Evolutionary conservation across 306 rosid species (phyloP), one percentile per base, ranked within the genome.

Genomic region (Fagus crenata): DNA sequence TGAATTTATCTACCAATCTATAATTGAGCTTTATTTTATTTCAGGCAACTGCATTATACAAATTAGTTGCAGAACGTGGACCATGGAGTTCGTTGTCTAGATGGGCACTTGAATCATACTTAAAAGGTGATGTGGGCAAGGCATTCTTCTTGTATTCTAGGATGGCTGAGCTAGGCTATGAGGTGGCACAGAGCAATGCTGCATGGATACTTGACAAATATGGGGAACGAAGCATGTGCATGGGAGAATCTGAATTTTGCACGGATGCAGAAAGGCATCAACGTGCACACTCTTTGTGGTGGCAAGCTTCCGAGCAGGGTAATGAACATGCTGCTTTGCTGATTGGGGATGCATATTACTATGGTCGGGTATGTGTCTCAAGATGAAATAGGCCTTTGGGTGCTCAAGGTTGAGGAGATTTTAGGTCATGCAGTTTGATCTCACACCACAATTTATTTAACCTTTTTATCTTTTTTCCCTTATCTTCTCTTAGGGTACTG

Each of bases 251-350:
- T 80, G 99, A 93, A 77, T 83, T 89, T 69, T 92, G 98, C 80
- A 85, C 93, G 0, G 93, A 89, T 87, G 87, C 88, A 41, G 98
- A 92, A 85, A 88, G 96, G 87, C 98, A 96, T 74, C 93, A 92
- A 75, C 88, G 91, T 69, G 98, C 98, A 79, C 99, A 91, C 86
- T 91, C 95, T 80, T 83, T 96, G 40, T 92, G 99, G 99, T 89
- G 99, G 99, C 99, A 91, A 88, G 99, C 99, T 80, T 96, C 99
- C 64, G 98, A 92, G 89, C 99, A 96, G 92, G 99, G 98, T 55
- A 92, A 96, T 61, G 97, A 96, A 83, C 98, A 96, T 78, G 99
- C 99, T 65, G 99, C 97, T 59, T 87, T 89, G 86, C 84, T 96
- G 67, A 96, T 96, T 80, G 99, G 99, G 55, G 99, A 92, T 83